Evolutionary conservation across 2,329 filamentous ascomycete species (phyloP).

Genomic region (Juglanconis oblonga): DNA sequence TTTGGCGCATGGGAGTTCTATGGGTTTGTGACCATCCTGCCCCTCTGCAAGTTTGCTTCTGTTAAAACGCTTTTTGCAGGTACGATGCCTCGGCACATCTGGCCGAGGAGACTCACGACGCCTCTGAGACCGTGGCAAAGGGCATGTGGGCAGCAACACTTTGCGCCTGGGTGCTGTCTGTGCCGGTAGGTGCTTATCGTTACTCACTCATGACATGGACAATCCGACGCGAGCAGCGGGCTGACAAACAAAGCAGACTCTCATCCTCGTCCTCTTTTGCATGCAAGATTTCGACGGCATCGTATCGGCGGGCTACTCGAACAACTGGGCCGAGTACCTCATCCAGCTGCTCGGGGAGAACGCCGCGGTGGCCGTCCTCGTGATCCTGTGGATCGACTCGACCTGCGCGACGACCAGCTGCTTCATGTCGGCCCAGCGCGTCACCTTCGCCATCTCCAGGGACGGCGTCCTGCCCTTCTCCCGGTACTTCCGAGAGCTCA

Average conservation of each 20-base stretch:
- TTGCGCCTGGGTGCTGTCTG: constrained; percentile 33
- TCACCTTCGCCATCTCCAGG: constrained; percentile 37
- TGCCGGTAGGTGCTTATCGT: constrained; percentile 24
- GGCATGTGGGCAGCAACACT: constrained; percentile 37
- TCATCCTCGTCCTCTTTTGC: constrained; percentile 38
- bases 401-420: constrained; percentile 34
- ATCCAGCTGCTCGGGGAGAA: constrained; percentile 33
- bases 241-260: too few species aligned
- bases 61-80: background rate
- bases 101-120: constrained; percentile 35
- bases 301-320: constrained; percentile 31
- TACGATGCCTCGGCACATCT: constrained; percentile 34
- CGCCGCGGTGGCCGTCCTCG: constrained; percentile 33
- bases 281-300: constrained; percentile 38
- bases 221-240: too few species aligned
- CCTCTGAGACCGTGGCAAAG: constrained; percentile 33
- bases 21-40: constrained; percentile 19
- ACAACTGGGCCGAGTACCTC: constrained; percentile 38
- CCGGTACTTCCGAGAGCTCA: constrained; percentile 31
- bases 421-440: constrained; percentile 36
- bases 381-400: constrained; percentile 35
- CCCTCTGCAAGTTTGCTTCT: background rate
- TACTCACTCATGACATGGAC: background rate
- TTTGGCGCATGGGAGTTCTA: constrained; percentile 36
- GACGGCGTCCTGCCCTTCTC: constrained; percentile 37